Conservation (phyloP, 2,329 filamentous ascomycete genomes). For the Scolecobasidium constrictum region DNA sequence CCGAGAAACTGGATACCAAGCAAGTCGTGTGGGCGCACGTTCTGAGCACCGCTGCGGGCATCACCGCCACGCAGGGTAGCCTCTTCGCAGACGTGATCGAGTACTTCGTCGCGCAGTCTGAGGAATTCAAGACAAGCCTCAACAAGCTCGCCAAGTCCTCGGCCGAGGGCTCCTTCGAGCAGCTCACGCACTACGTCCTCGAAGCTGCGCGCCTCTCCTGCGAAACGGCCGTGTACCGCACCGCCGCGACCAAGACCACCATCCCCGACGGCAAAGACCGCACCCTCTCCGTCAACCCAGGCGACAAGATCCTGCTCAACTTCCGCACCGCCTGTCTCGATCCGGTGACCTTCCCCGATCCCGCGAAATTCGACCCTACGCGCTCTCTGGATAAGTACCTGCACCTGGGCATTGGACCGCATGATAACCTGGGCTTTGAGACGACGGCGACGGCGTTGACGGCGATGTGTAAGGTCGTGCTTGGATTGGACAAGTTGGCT, state of each 20-base stretch:
- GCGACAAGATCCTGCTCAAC: slow-evolving; percentile 52
- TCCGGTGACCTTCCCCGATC: slow-evolving; percentile 47
- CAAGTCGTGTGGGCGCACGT: slow-evolving; percentile 65
- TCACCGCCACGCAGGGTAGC: slow-evolving; percentile 61
- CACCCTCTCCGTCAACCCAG: slow-evolving; percentile 40
- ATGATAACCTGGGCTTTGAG: slow-evolving; percentile 51
- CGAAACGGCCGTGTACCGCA: slow-evolving; percentile 50
- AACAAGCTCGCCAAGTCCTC: slow-evolving; percentile 45
- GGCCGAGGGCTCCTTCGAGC: slow-evolving; percentile 46
- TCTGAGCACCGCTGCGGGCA: slow-evolving; percentile 53
- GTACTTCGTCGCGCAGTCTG: slow-evolving; percentile 47
- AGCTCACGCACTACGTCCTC: slow-evolving; percentile 58
- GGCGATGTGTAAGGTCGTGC: slow-evolving; percentile 57
- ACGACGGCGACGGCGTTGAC: slow-evolving; percentile 51
- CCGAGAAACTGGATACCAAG: slow-evolving; percentile 48
- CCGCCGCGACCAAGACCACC: slow-evolving; percentile 36
- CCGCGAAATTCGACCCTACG: slow-evolving; percentile 49
- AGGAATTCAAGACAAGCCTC: slow-evolving; percentile 32
- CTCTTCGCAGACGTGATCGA: slow-evolving; percentile 64
- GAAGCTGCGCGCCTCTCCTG: slow-evolving; percentile 62
- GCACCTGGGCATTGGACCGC: slow-evolving; percentile 51
- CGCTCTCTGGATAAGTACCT: slow-evolving; percentile 56
- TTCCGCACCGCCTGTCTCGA: slow-evolving; percentile 41
- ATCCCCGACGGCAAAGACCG: slow-evolving; percentile 38
- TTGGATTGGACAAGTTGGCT: slow-evolving; percentile 48